These are phyloP conservation scores for Clathrus columnatus DNA, from an alignment of 768 basidiomycete species.

Conservation along the genomic window DNA sequence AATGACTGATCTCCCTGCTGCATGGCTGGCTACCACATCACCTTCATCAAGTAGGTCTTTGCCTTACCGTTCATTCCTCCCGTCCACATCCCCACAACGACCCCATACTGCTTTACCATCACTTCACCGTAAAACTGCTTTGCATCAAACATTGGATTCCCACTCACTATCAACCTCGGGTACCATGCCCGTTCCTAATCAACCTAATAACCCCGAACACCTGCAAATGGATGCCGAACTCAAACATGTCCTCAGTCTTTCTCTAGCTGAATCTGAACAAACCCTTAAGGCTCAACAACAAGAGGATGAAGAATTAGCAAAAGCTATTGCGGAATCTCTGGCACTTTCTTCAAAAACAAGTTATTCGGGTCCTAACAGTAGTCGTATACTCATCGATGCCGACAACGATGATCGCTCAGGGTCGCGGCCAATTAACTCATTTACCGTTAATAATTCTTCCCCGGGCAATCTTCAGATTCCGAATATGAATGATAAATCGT, in stretches of 20 bases:
- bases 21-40: background rate
- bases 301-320: conserved; percentile 1
- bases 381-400: background rate
- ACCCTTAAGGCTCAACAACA: background rate
- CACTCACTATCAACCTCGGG: too few relatives aligned
- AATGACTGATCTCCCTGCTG: background rate
- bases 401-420: background rate
- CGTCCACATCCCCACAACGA: background rate
- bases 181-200: background rate
- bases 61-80: background rate
- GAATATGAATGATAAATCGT: background rate
- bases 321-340: conserved; percentile 2
- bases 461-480: background rate
- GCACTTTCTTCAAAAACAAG: background rate
- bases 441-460: too few relatives aligned
- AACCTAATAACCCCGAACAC: background rate
- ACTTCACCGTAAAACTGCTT: background rate
- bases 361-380: background rate
- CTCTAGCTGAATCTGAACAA: background rate
- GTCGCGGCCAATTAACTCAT: background rate
- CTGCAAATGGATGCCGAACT: background rate
- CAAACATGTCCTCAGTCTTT: background rate
- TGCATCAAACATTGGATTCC: background rate
- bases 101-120: background rate
- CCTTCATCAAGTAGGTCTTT: background rate